These are phyloP conservation scores for Meripilus lineatus DNA, from an alignment of 1,284 basidiomycete species.

Conservation along the genomic window DNA sequence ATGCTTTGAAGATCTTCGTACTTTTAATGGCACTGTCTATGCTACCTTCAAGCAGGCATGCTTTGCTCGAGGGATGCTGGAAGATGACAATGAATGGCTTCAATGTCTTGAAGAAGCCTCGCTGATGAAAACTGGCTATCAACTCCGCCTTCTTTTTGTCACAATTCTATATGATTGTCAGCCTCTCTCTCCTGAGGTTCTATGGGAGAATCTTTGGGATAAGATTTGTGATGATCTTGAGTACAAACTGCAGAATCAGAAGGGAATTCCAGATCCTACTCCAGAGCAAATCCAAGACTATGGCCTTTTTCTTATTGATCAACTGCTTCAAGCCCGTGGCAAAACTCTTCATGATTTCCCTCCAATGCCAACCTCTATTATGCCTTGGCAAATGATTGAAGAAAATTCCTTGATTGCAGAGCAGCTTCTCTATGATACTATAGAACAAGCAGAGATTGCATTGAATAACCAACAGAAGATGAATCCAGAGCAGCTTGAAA, in stretches of 20 bases:
- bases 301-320: constrained; percentile 33
- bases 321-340: constrained; percentile 23
- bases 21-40: constrained; percentile 15
- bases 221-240: constrained; percentile 39
- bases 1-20: constrained; percentile 27
- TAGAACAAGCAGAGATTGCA: constrained; percentile 29
- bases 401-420: constrained; percentile 31
- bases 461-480: not conserved
- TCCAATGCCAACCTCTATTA: constrained; percentile 27
- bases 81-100: constrained; percentile 41
- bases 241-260: constrained; percentile 15
- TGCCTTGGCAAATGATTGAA: constrained; percentile 38
- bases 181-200: constrained; percentile 25
- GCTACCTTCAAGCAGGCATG: constrained; percentile 31
- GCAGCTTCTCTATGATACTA: constrained; percentile 22
- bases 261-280: constrained; percentile 16
- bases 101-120: constrained; percentile 37
- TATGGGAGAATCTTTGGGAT: constrained; percentile 33
- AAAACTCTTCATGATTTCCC: constrained; percentile 27
- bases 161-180: constrained; percentile 31
- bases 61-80: constrained; percentile 34
- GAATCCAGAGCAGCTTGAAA: constrained; percentile 33
- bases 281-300: constrained; percentile 34
- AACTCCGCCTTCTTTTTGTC: constrained; percentile 35
- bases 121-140: constrained; percentile 33